Base-by-base conservation (phyloP, 352 stramenopile species). In the Globisporangium lucens region DNA sequence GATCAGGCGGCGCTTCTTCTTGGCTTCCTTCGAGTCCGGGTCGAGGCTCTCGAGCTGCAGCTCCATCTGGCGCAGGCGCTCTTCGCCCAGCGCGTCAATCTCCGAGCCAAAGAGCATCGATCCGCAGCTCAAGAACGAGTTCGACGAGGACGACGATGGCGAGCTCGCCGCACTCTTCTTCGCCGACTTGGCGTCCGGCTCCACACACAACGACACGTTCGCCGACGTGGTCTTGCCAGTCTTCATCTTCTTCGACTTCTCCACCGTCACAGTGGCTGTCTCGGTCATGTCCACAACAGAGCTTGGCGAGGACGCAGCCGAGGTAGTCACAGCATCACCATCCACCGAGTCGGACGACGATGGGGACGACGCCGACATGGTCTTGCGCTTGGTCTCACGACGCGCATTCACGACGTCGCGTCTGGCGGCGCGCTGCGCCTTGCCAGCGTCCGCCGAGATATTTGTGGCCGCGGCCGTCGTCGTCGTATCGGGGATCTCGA, bases 1-100 rank as follows among this genome's bases (percentile, higher is more conserved):
- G 52, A 95, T 95, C 6, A 95, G 67, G 6, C 88, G 84, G 24
- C 88, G 85, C 75, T 95, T 95, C 78, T 95, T 95, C 82, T 95
- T 95, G 61, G 88, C 86, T 64, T 95, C 88, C 64, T 95, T 95
- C 63, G 88, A 95, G 69, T 95, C 88, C 8, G 88, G 85, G 58
- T 95, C 86, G 53, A 95, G 71, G 57, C 83, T 87, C 68, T 94
- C 82, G 20, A 95, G 74, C 67, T 95, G 88, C 35, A 85, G 80
- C 61, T 95, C 88, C 88, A 95, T 94, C 15, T 78, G 78, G 6
- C 87, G 87, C 51, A 95, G 71, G 0, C 86, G 87, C 71, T 95
- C 88, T 65, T 94, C 87, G 6, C 82, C 84, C 38, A 83, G 81
- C 2, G 82, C 71, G 66, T 94, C 86, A 60, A 90, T 76, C 56